Evolutionary conservation across 139 green algal species (phyloP), one percentile per base, ranked within the genome.

Genomic region (Edaphochlamys debaryana): DNA sequence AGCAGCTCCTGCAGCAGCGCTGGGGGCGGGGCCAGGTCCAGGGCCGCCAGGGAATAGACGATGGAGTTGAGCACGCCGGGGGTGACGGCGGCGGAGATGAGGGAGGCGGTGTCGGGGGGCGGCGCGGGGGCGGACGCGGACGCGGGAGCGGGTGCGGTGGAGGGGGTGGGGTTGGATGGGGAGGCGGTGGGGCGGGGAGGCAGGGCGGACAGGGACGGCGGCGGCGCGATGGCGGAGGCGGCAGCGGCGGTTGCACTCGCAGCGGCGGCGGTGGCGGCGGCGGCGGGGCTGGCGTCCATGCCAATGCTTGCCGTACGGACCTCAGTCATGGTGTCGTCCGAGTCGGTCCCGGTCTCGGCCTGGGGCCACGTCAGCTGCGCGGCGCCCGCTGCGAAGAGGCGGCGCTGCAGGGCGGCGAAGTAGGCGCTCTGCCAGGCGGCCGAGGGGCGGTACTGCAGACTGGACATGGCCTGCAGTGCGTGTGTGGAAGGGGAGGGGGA

Each of bases 341-440:
- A n/a, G n/a, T n/a, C n/a, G n/a, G n/a, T n/a, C n/a, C n/a, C 1
- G 22, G 37, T 5, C 17, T 7, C 13, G 58, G 58, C 27, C 6
- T n/a, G 37, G 17, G 69, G 42, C 73, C 73, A 81, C 4, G 3
- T 48, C 36, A 81, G 60, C 60, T 71, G 60, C 40, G 79, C 79
- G 9, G 79, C 66, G 15, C 50, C 79, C 2, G 79, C 50, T 3
- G 37, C 38, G 67, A 85, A 85, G 11, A 85, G 66, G 37, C 79
- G 79, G 9, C 67, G 36, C 27, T 56, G 67, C 37, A 85, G 36
- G 30, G 79, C 79, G 11, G 52, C 79, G 37, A 85, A 77, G 52
- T 69, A 85, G 67, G 67, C 79, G 34, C n/a, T 42, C 67, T 85
- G 79, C 79, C 79, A 85, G 34, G 67, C 48, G 30, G 3, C 32